Conservation (phyloP, 2,329 filamentous ascomycete genomes). For the Cordyceps pruinosa region DNA sequence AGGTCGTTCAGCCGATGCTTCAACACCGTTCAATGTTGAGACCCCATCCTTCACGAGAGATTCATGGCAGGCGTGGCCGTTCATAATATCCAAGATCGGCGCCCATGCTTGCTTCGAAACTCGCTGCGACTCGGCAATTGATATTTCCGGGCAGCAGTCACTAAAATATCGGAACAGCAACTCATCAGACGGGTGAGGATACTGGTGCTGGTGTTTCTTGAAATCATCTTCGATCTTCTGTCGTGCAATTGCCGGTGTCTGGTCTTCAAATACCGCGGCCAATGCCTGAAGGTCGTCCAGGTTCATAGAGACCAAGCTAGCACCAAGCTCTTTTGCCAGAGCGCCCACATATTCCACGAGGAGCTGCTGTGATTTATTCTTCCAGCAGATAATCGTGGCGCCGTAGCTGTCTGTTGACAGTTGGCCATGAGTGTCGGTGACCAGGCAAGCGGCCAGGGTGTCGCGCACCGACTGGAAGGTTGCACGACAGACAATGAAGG, state of each 20-base stretch:
- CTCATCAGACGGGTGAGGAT: neutral
- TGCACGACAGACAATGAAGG: neutral
- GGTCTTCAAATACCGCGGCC: neutral
- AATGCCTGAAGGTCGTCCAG: neutral
- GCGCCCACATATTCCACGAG: neutral
- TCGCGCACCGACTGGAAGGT: neutral
- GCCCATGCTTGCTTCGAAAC: neutral
- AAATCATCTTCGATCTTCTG: neutral
- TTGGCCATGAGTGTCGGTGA: neutral
- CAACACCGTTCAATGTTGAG: neutral
- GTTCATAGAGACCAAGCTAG: conserved; percentile 16
- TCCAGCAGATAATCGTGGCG: neutral
- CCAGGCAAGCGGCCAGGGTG: neutral
- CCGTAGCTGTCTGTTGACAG: neutral
- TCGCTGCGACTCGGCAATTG: too few relatives aligned
- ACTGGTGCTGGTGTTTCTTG: neutral
- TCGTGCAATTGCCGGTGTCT: neutral
- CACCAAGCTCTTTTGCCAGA: neutral
- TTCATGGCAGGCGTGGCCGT: neutral
- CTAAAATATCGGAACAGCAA: neutral
- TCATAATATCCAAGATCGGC: neutral
- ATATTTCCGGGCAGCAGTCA: neutral
- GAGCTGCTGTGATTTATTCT: neutral
- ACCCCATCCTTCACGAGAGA: neutral
- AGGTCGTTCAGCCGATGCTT: neutral